A percentile compares a stretch with the other conserved stretches of the same genome.
Conservation (phyloP, 768 basidiomycete genomes). For the Strobilomyces echinocephalus region DNA sequence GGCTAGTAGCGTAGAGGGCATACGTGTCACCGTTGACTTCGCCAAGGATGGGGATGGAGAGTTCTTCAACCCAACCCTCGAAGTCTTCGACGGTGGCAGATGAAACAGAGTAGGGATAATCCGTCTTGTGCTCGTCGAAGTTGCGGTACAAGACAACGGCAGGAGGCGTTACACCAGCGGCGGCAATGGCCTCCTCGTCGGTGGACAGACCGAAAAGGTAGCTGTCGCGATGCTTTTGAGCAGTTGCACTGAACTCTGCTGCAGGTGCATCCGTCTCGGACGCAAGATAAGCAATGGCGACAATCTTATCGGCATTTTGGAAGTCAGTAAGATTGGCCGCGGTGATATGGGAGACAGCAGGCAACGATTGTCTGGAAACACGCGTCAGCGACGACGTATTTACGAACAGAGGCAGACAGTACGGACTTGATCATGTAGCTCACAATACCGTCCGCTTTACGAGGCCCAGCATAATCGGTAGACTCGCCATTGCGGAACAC, state of each 20-base stretch:
- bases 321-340: slow-evolving; percentile 77
- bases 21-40: slow-evolving; percentile 96
- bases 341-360: slow-evolving; percentile 84
- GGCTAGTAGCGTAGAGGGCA: slow-evolving; percentile 70
- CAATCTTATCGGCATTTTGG: slow-evolving; percentile 83
- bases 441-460: slow-evolving; percentile 94
- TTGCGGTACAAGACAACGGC: slow-evolving; percentile 87
- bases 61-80: slow-evolving; percentile 72
- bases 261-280: slow-evolving; percentile 68
- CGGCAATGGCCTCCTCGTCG: slow-evolving; percentile 62
- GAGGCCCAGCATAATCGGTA: slow-evolving; percentile 79
- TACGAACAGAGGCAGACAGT: neutral
- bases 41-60: slow-evolving; percentile 83
- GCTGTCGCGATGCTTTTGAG: slow-evolving; percentile 85
- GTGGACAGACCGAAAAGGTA: slow-evolving; percentile 88
- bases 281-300: slow-evolving; percentile 79
- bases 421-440: slow-evolving; percentile 94
- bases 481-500: slow-evolving; percentile 84
- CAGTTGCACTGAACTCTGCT: slow-evolving; percentile 70
- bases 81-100: slow-evolving; percentile 58
- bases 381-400: slow-evolving; percentile 4
- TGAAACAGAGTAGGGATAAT: slow-evolving; percentile 58
- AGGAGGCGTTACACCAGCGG: slow-evolving; percentile 73
- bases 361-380: slow-evolving; percentile 73
- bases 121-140: slow-evolving; percentile 79